Percentiles rank a stretch among this genome's conserved stretches.
phyloP scores from a whole-genome alignment of 805 yeast genomes.

The Myxozyma geophila region DNA sequence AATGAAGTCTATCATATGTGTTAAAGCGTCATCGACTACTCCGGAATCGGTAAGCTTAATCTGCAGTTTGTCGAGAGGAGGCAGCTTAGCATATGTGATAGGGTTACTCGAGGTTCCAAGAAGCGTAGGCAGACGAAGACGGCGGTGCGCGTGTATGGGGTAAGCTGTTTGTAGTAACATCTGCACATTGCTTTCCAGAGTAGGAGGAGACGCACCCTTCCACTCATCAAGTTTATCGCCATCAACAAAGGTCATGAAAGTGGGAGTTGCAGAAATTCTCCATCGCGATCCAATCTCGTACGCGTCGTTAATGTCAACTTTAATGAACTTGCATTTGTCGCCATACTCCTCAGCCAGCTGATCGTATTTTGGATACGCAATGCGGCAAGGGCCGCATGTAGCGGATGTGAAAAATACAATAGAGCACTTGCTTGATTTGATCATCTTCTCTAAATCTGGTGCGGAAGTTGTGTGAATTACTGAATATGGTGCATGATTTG shows the following conservation, averaged over 20 bases:
- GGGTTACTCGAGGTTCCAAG: conserved; percentile 23
- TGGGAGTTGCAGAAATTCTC: conserved; percentile 39
- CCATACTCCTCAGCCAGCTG: conserved; percentile 32
- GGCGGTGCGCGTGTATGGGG: conserved; percentile 36
- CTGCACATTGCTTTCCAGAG: conserved; percentile 34
- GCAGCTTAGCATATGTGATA: conserved; percentile 31
- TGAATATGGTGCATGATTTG: conserved; percentile 3
- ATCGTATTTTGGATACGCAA: conserved; percentile 37
- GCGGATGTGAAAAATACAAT: conserved; percentile 39
- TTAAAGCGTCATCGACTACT: conserved; percentile 12
- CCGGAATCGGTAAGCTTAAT: conserved; percentile 14
- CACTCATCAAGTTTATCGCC: conserved; percentile 38
- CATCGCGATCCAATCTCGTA: conserved; percentile 28
- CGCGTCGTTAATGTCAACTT: conserved; percentile 37
- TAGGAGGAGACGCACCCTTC: conserved; percentile 38
- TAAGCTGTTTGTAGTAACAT: conserved; percentile 30
- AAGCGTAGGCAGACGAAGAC: conserved; percentile 26
- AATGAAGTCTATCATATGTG: conserved; percentile 25
- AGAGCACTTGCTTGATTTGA: conserved; percentile 22
- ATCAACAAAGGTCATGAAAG: conserved; percentile 35
- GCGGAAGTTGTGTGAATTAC: conserved; percentile 28
- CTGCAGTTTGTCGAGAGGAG: conserved; percentile 37
- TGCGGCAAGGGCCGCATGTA: conserved; percentile 38
- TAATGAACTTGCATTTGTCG: conserved; percentile 32
- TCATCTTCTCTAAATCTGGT: conserved; percentile 24